Conservation (phyloP, 441 rosid species). For the Brassica hybrid region DNA sequence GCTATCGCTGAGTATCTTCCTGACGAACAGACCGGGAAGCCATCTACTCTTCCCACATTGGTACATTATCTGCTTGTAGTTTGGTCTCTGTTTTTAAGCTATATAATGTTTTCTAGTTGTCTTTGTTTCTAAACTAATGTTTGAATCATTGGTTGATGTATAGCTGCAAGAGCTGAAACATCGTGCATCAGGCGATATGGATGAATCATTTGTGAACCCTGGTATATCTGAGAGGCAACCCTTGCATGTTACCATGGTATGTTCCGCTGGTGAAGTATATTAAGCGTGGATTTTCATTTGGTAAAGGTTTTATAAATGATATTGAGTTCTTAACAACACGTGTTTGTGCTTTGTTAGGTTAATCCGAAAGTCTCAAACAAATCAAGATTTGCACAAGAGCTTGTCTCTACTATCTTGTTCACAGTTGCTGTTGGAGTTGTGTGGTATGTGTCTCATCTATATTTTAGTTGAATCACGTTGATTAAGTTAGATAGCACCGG, state of each 20-base stretch:
- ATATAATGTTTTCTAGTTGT: background rate
- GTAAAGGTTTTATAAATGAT: conserved; percentile 1
- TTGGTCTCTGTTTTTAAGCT: background rate
- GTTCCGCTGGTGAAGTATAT: conserved; percentile 12
- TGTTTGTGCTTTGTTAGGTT: conserved; percentile 60
- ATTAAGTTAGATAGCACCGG: background rate
- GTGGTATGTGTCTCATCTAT: conserved; percentile 64
- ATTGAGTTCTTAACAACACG: background rate
- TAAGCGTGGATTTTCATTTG: background rate
- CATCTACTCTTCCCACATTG: conserved; percentile 85
- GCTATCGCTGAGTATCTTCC: conserved; percentile 91
- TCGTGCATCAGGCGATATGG: conserved; percentile 74
- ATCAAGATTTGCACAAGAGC: conserved; percentile 85
- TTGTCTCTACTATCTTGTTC: conserved; percentile 85
- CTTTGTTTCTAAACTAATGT: background rate
- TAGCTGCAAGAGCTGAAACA: conserved; percentile 94
- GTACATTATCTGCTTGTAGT: conserved; percentile 39
- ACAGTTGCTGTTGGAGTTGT: conserved; percentile 81
- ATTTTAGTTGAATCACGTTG: background rate
- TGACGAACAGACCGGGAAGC: conserved; percentile 80
- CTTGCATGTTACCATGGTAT: conserved; percentile 92
- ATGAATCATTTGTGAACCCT: conserved; percentile 75
- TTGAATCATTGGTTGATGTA: conserved; percentile 37
- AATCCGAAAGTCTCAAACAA: conserved; percentile 83
- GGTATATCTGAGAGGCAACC: conserved; percentile 96